Conservation (phyloP, 2,329 filamentous ascomycete species). For the Fusarium anthophilum region DNA sequence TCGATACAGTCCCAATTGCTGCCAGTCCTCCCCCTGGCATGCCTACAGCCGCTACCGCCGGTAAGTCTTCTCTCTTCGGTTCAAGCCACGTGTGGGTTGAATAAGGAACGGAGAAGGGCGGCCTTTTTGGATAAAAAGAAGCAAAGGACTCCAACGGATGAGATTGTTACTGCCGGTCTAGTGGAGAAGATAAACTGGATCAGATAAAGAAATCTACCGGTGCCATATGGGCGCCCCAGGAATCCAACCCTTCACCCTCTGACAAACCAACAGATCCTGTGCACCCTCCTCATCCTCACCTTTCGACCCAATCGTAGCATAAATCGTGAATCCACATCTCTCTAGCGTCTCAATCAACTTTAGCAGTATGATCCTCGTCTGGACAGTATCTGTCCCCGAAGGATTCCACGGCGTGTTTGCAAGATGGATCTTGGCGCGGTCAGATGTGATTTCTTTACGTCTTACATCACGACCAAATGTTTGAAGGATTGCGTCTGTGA, state of each 20-base stretch:
- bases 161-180: rapidly evolving
- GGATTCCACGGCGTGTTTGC: constrained; percentile 1
- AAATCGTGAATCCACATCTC: constrained; percentile 7
- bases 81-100: too few relatives aligned
- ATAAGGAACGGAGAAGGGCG: not conserved
- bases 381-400: not conserved
- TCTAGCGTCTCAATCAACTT: constrained; percentile 2
- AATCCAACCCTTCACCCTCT: constrained; percentile 19
- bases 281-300: not conserved
- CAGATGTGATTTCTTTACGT: not conserved
- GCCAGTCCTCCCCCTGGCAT: too few relatives aligned
- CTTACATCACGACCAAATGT: not conserved
- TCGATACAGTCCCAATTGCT: not conserved
- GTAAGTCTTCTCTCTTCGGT: too few relatives aligned
- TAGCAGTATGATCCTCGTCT: not conserved
- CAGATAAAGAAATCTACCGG: not conserved
- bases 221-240: constrained; percentile 25
- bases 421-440: not conserved
- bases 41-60: too few relatives aligned
- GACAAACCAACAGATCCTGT: constrained; percentile 20
- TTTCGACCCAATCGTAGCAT: constrained; percentile 4
- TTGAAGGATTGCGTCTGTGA: constrained; percentile 1
- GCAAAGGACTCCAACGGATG: not conserved
- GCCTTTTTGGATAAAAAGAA: not conserved
- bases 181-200: rapidly evolving